A percentile compares a stretch with the other conserved stretches of the same genome.
These are phyloP conservation scores for Coprinellus aureogranulatus DNA, from an alignment of 768 basidiomycete species.

Conservation along the genomic window DNA sequence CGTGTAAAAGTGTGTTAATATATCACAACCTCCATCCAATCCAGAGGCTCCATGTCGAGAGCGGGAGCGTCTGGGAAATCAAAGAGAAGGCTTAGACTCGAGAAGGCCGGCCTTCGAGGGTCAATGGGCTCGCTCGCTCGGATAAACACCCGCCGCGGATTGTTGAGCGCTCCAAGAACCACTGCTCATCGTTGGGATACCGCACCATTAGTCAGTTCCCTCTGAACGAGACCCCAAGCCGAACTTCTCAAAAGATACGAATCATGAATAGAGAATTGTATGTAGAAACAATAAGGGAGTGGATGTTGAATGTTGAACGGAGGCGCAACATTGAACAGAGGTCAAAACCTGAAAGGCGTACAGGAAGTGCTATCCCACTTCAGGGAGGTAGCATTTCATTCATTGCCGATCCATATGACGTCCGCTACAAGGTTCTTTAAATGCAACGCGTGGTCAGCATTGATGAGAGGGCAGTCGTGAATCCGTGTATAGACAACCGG, in stretches of 20 bases:
- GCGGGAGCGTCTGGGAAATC: conserved; percentile 58
- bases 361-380: background rate
- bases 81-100: conserved; percentile 15
- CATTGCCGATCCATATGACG: conserved; percentile 27
- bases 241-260: too few species aligned
- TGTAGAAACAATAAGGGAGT: too few species aligned
- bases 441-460: conserved; percentile 33
- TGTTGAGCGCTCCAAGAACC: too few species aligned
- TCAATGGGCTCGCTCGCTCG: background rate
- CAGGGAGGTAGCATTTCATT: conserved; percentile 2
- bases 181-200: too few species aligned
- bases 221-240: too few species aligned
- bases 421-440: conserved; percentile 37
- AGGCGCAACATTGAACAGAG: too few species aligned
- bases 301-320: too few species aligned
- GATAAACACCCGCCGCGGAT: background rate
- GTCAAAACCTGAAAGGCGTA: too few species aligned
- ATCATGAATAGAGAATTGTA: too few species aligned
- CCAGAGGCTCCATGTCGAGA: conserved; percentile 52
- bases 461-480: conserved; percentile 38
- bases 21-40: too few species aligned
- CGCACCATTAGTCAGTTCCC: too few species aligned
- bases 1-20: background rate
- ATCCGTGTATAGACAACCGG: conserved; percentile 42
- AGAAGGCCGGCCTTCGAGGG: background rate